Base-by-base conservation (phyloP, 345 rosid genomes). In the Ailanthus altissimus region DNA sequence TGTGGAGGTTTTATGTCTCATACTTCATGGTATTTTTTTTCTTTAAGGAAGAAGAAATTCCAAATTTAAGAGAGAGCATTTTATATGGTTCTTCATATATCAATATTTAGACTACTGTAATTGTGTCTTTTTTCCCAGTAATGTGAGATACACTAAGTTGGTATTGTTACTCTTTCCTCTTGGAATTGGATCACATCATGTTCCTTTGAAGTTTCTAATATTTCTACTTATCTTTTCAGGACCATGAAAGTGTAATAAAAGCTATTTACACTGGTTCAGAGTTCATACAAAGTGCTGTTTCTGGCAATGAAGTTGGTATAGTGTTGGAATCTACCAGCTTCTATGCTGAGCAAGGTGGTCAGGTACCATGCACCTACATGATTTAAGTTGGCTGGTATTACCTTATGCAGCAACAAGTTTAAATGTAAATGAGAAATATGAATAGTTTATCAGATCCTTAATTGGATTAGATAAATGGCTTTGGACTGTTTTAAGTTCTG, bases 311-410 rank as follows among this genome's bases (percentile, higher is more conserved):
- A 45, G 89, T 91, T 80, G 97, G 97, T 72, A 75, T 96, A 40
- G 89, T 96, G 69, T 78, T 94, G 84, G 91, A 86, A 42, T 91
- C 97, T 40, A 90, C 97, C 20, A 88, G 91, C 78, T 96, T 96
- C 88, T 96, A 96, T 81, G 97, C 99, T 38, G 98, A 96, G 87
- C 99, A 93, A 90, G 99, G 99, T 84, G 99, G 99, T 79, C 99
- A 96, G 99, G 98, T 96, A 89, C 65, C 47, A 26, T 67, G 46
- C 43, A 15, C 13, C 6, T 18, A 7, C 56, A 10, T 46, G 49
- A 77, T 69, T 62, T 51, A 38, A 23, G 72, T 54, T 78, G 40
- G 62, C 10, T 42, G 20, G 8, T 46, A 6, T 20, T 38, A 40
- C 53, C 66, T 28, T n/a, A 16, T 4, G 36, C 36, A 20, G 5